Evolutionary conservation across 2,329 filamentous ascomycete species (phyloP).

Genomic region (Dothideomycetidae sp.): DNA sequence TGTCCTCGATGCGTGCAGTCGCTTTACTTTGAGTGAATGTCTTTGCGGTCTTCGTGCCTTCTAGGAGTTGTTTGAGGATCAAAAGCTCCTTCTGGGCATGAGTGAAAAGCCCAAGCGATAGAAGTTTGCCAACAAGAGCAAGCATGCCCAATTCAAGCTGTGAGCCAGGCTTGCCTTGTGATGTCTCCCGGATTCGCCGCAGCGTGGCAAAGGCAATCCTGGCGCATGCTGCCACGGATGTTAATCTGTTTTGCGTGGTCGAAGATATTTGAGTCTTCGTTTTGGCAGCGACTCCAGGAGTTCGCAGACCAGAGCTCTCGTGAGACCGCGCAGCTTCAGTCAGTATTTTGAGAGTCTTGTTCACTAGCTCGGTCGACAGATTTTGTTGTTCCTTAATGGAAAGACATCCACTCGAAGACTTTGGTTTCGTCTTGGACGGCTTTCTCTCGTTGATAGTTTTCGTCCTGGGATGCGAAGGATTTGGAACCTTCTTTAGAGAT

Average conservation of each 20-base stretch:
- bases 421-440: constrained; percentile 13
- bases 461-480: background rate
- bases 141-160: constrained; percentile 64
- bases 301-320: constrained; percentile 11
- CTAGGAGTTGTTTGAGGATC: constrained; percentile 49
- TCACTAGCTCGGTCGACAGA: constrained; percentile 60
- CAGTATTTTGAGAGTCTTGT: constrained; percentile 53
- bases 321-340: constrained; percentile 36
- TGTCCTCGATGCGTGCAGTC: background rate
- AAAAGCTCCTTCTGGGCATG: constrained; percentile 55
- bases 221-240: constrained; percentile 46
- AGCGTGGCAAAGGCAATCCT: constrained; percentile 53
- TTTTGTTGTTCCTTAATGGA: constrained; percentile 47
- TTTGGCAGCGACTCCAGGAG: background rate
- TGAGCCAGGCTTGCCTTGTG: constrained; percentile 40
- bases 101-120: constrained; percentile 50
- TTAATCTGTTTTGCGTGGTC: background rate
- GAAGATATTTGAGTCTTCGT: background rate
- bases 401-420: constrained; percentile 23
- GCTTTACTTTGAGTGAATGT: background rate
- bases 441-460: constrained; percentile 1
- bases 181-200: constrained; percentile 38
- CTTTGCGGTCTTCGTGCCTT: too few species aligned
- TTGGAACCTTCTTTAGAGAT: background rate
- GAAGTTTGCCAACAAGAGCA: constrained; percentile 50